Base-by-base conservation (phyloP, 2,329 filamentous ascomycete species). In the Colletotrichum sublineola region DNA sequence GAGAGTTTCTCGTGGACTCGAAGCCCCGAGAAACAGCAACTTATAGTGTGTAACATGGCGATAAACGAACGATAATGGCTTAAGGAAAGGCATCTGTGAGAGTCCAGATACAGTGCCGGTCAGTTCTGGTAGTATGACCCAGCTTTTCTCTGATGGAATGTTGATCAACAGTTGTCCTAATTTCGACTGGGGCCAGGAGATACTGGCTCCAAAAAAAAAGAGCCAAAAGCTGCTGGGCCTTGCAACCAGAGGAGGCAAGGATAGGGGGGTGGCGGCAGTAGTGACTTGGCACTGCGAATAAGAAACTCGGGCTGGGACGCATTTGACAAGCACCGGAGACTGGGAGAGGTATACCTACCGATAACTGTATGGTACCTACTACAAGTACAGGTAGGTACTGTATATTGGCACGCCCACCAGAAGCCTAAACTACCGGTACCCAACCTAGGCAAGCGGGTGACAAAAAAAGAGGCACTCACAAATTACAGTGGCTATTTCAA, bases 101-200 rank as follows among this genome's bases (percentile, higher is more conserved):
- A 58, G 29, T 46, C 53, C 68, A 60, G 65, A 60, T 40, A 29
- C 20, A 31, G 40, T 12, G 57, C 33, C 56, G 18, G 42, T 20
- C 14, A 12, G 42, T 15, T 44, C 42, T 20, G 42, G 14, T 12
- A 44, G 44, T 46, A 53, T 69, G 66, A 69, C 66, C 69, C 66
- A 46, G 66, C 60, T 64, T 48, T 24, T 24, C 24, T 64, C 66
- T 60, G 58, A 72, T 64, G 66, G 66, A 46, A 69, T 69, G 66
- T 63, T 46, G 60, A 64, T 72, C 69, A 60, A 60, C 66, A 55
- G 48, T 50, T 63, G 31, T 38, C 66, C 60, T 69, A 66, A 61
- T 72, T 64, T 64, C 50, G 40, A 60, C 14, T 57, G 66, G 67
- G 66, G 38, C 31, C 50, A 68, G 57, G 57, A 62, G 55, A 60